Conservation (phyloP, 2,329 filamentous ascomycete species). For the Ambrosiella xylebori region DNA sequence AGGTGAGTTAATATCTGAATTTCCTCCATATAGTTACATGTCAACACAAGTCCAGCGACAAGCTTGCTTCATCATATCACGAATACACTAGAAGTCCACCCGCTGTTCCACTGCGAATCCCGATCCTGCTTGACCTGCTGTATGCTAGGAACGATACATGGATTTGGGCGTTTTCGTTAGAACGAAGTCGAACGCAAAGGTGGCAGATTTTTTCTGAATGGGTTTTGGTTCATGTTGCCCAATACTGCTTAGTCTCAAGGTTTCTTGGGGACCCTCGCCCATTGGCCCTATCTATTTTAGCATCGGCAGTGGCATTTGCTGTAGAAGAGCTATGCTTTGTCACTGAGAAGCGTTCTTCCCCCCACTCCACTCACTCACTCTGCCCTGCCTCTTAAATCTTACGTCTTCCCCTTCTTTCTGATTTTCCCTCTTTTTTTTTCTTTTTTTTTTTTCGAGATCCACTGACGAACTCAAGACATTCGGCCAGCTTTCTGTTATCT, state of each 20-base stretch:
- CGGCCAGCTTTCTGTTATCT: slow-evolving; percentile 10
- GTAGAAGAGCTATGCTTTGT: not conserved
- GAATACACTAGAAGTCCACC: not conserved
- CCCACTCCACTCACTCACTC: not conserved
- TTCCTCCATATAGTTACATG: not conserved
- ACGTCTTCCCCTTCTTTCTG: slow-evolving; percentile 1
- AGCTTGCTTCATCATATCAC: not conserved
- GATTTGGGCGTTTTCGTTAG: no score
- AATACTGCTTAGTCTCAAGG: no score
- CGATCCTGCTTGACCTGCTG: not conserved
- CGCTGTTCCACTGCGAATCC: not conserved
- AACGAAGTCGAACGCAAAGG: no score
- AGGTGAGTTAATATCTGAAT: not conserved
- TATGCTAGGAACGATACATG: no score
- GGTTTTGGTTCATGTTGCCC: no score
- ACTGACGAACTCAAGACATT: slow-evolving; percentile 9
- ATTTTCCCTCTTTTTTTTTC: slow-evolving; percentile 3
- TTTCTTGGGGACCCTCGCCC: no score
- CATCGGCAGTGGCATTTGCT: not conserved
- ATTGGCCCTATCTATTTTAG: not conserved
- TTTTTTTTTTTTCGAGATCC: not conserved
- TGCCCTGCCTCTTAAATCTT: slow-evolving; percentile 1
- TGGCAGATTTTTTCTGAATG: no score
- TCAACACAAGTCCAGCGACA: not conserved
- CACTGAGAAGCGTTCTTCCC: not conserved